Percentiles rank a stretch among this genome's conserved stretches.
These are phyloP conservation scores for Rhodamnia rubescens DNA, from an alignment of 345 rosid species.

Conservation along the genomic window DNA sequence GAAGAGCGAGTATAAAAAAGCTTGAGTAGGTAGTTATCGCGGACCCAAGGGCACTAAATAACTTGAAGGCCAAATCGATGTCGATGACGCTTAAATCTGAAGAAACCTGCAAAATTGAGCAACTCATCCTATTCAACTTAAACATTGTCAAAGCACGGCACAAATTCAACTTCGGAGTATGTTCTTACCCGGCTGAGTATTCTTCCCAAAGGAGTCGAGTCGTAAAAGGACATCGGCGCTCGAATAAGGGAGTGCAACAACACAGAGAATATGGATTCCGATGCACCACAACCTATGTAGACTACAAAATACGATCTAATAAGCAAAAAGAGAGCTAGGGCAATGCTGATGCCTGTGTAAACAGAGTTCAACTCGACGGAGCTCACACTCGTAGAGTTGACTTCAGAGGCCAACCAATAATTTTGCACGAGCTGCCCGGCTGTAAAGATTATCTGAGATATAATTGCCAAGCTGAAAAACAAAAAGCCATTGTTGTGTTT, in stretches of 20 bases:
- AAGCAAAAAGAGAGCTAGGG: constrained; percentile 14
- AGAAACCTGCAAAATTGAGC: constrained; percentile 28
- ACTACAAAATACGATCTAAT: constrained; percentile 10
- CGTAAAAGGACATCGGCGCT: constrained; percentile 40
- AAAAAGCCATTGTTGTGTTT: constrained; percentile 19
- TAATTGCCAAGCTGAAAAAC: constrained; percentile 8
- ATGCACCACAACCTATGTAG: constrained; percentile 11
- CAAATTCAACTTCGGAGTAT: background rate
- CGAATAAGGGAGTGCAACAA: constrained; percentile 23
- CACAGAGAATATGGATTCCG: constrained; percentile 19
- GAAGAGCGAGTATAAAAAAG: constrained; percentile 18
- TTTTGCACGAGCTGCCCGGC: constrained; percentile 14
- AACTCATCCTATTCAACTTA: background rate
- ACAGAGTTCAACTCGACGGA: constrained; percentile 5
- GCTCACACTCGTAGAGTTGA: constrained; percentile 13
- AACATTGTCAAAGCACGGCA: background rate
- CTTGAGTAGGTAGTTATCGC: constrained; percentile 20
- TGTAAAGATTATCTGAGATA: constrained; percentile 8
- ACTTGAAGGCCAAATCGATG: constrained; percentile 21
- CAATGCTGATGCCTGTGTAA: constrained; percentile 11
- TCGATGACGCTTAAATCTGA: constrained; percentile 45
- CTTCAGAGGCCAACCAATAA: constrained; percentile 27
- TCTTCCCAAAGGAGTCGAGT: constrained; percentile 46
- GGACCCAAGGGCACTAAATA: constrained; percentile 12
- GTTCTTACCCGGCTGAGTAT: constrained; percentile 37